Conservation (phyloP, 345 rosid species). For the Dipteronia dyeriana region DNA sequence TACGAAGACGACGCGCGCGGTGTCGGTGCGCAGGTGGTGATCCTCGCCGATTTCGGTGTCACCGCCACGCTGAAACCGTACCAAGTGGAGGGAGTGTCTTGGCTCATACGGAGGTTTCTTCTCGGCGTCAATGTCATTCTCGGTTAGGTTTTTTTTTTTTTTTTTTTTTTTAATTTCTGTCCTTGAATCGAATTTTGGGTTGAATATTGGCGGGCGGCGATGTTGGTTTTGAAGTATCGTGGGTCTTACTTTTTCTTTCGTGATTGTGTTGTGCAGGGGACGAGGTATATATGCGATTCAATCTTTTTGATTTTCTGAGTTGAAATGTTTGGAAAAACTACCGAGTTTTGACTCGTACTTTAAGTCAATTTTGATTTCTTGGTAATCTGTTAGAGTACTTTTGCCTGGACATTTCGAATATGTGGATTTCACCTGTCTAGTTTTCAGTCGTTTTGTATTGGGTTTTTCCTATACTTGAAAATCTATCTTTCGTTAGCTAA, state of each 20-base stretch:
- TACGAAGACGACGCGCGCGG: slow-evolving; percentile 39
- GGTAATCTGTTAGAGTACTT: not conserved
- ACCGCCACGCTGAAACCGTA: slow-evolving; percentile 69
- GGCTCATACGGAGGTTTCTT: slow-evolving; percentile 69
- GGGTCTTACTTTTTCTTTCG: slow-evolving; percentile 9
- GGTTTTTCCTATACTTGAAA: too few species aligned
- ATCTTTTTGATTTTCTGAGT: not conserved
- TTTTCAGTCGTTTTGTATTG: too few species aligned
- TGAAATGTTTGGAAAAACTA: not conserved
- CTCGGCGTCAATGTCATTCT: slow-evolving; percentile 83
- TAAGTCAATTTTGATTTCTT: not conserved
- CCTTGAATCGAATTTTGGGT: not conserved
- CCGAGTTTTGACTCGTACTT: too few species aligned
- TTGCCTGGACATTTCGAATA: too few species aligned
- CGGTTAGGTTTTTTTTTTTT: slow-evolving; percentile 33
- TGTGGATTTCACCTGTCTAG: too few species aligned
- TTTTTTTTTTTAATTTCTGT: not conserved
- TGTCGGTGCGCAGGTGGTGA: slow-evolving; percentile 22
- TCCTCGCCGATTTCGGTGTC: slow-evolving; percentile 50
- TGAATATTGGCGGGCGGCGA: not conserved
- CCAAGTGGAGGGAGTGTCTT: slow-evolving; percentile 76
- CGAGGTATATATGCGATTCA: slow-evolving; percentile 51
- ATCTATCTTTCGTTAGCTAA: too few species aligned
- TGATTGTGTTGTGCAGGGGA: slow-evolving; percentile 62
- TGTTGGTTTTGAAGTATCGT: not conserved